A percentile compares a stretch with the other conserved stretches of the same genome.
phyloP scores from a whole-genome alignment of 2,329 filamentous ascomycete genomes.

The Xylaria sp. region DNA sequence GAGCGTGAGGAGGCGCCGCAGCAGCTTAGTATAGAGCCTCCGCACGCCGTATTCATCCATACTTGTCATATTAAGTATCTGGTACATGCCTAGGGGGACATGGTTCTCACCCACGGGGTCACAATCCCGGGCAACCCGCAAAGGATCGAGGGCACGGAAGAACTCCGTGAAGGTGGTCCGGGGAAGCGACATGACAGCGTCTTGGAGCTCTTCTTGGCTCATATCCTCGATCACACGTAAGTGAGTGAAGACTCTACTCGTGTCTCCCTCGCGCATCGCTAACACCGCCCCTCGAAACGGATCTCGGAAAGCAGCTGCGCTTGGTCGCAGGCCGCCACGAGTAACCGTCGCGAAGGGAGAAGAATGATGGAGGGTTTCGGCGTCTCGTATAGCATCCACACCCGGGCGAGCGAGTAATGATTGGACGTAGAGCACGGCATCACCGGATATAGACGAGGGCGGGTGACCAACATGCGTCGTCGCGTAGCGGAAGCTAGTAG shows the following conservation, averaged over 20 bases:
- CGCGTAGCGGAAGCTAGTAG: slow-evolving; percentile 21
- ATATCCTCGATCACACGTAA: slow-evolving; percentile 42
- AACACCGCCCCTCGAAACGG: slow-evolving; percentile 38
- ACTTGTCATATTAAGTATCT: slow-evolving; percentile 53
- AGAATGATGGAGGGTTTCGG: background rate
- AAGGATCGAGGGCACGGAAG: slow-evolving; percentile 70
- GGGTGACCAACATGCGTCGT: slow-evolving; percentile 21
- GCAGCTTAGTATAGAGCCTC: slow-evolving; percentile 53
- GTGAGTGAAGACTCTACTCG: slow-evolving; percentile 38
- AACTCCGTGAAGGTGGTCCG: slow-evolving; percentile 70
- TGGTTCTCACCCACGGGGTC: slow-evolving; percentile 59
- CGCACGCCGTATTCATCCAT: slow-evolving; percentile 60
- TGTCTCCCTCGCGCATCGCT: slow-evolving; percentile 42
- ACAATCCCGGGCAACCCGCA: slow-evolving; percentile 59
- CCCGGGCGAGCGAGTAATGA: slow-evolving; percentile 22
- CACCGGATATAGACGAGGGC: slow-evolving; percentile 20
- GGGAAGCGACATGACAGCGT: slow-evolving; percentile 57
- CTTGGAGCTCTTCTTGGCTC: slow-evolving; percentile 43
- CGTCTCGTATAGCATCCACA: background rate
- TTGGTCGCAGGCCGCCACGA: background rate
- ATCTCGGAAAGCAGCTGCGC: background rate
- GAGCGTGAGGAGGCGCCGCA: slow-evolving; percentile 52
- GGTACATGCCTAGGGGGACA: slow-evolving; percentile 55
- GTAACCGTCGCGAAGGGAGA: background rate
- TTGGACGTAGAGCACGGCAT: slow-evolving; percentile 34